Base-by-base conservation (phyloP, 495 filamentous ascomycete genomes). In the Penicillium verhagenii region DNA sequence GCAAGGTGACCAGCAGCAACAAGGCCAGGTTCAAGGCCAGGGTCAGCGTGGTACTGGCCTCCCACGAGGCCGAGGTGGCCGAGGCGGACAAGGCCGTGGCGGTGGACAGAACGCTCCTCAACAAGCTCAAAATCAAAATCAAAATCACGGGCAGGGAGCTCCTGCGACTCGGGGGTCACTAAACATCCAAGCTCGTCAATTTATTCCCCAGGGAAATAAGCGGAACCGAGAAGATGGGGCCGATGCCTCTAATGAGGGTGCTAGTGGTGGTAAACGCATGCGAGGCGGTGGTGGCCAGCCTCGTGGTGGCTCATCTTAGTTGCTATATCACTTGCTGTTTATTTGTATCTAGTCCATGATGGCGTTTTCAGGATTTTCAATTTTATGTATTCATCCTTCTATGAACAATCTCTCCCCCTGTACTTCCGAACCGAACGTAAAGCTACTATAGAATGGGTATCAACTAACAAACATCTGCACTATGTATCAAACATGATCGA, bases 121-220 rank as follows among this genome's bases (percentile, higher is more conserved):
- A 48, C n/a, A n/a, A n/a, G n/a, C n/a, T n/a, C n/a, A n/a, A n/a
- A n/a, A n/a, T n/a, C n/a, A n/a, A n/a, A 60, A 53, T 24, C 71
- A 69, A 43, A 53, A 25, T n/a, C 72, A 73, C 45, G 60, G 54
- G 11, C 72, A 67, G 47, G 71, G 65, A 25, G 68, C 69, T 19
- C 59, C 67, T 24, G 65, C 61, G 10, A 65, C 53, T 38, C 67
- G 77, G 52, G 76, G 76, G 1, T 70, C 51, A 1, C 47, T 84
- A 44, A 85, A 78, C 64, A 73, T 72, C 53, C 60, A 80, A 59
- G 84, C 79, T 7, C 79, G 78, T 45, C 79, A 85, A 53, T 88
- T 87, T 60, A 80, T 83, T 33, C 83, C 85, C 4, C 68, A 72
- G 42, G 85, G 86, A n/a, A 80, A 82, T 49, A 90, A 90, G 68